A percentile compares a stretch with the other conserved stretches of the same genome.
Evolutionary conservation across 805 yeast genomes (phyloP).

Genomic region (Candida ascalaphidarum): DNA sequence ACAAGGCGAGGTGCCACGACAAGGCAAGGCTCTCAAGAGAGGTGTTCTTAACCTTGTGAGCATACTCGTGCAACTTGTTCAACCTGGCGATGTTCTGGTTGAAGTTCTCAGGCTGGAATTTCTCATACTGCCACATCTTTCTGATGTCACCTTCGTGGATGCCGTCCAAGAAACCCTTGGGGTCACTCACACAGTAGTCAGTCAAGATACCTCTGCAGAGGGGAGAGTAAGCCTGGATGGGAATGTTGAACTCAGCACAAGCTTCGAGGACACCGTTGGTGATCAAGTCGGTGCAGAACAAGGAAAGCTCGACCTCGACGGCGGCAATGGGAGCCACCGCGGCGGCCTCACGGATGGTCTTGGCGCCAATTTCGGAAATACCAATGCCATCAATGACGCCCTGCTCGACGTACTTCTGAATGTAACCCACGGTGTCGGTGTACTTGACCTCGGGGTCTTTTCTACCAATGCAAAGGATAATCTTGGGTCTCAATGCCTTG

Average conservation of each 20-base stretch:
- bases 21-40: conserved; percentile 47
- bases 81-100: conserved; percentile 44
- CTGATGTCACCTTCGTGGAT: conserved; percentile 53
- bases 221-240: conserved; percentile 78
- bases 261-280: conserved; percentile 55
- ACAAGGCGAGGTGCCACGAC: conserved; percentile 47
- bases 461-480: conserved; percentile 63
- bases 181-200: conserved; percentile 41
- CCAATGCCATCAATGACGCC: conserved; percentile 69
- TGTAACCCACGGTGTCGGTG: conserved; percentile 48
- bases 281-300: conserved; percentile 58
- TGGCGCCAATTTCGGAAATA: conserved; percentile 62
- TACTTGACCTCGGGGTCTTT: conserved; percentile 50
- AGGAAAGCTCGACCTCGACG: conserved; percentile 74
- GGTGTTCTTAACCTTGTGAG: conserved; percentile 37
- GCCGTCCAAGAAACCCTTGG: conserved; percentile 25
- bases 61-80: conserved; percentile 39
- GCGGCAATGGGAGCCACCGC: conserved; percentile 50
- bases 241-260: conserved; percentile 49
- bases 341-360: conserved; percentile 52
- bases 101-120: conserved; percentile 52
- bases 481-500: conserved; percentile 20
- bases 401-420: conserved; percentile 49
- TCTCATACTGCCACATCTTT: conserved; percentile 29
- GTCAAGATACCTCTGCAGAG: conserved; percentile 72